Percentiles rank a stretch among this genome's conserved stretches.
Conservation (phyloP, 202 grass and related monocot genomes). For the Carex arenaria region DNA sequence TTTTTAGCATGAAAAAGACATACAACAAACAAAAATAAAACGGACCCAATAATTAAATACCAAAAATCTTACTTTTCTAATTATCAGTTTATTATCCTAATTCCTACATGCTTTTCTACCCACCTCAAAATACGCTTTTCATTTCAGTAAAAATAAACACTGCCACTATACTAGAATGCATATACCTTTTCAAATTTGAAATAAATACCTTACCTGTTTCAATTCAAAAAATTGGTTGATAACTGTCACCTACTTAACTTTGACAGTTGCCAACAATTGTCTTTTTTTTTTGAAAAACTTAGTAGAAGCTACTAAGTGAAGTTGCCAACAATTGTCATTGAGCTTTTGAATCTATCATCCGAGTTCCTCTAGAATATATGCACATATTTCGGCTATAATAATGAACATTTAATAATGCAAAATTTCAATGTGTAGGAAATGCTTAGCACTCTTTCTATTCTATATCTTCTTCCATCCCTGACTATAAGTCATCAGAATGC, state of each 20-base stretch:
- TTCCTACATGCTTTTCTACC: not conserved
- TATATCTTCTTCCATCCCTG: too few species aligned
- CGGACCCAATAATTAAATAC: not conserved
- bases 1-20: not conserved
- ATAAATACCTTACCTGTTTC: not conserved
- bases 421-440: too few species aligned
- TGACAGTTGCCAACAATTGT: not conserved
- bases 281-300: too few species aligned
- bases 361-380: not conserved
- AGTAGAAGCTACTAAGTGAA: too few species aligned
- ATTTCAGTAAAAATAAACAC: not conserved
- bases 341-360: not conserved
- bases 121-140: not conserved
- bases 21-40: not conserved
- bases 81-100: not conserved
- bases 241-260: not conserved
- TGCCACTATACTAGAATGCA: not conserved
- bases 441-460: too few species aligned
- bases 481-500: too few species aligned
- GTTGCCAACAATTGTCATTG: not conserved
- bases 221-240: not conserved
- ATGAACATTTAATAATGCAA: not conserved
- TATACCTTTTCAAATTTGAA: not conserved
- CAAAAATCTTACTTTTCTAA: not conserved
- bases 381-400: not conserved